Base-by-base conservation (phyloP, 192 early-diverging fungal genomes). In the Haplosporangium gracile region DNA sequence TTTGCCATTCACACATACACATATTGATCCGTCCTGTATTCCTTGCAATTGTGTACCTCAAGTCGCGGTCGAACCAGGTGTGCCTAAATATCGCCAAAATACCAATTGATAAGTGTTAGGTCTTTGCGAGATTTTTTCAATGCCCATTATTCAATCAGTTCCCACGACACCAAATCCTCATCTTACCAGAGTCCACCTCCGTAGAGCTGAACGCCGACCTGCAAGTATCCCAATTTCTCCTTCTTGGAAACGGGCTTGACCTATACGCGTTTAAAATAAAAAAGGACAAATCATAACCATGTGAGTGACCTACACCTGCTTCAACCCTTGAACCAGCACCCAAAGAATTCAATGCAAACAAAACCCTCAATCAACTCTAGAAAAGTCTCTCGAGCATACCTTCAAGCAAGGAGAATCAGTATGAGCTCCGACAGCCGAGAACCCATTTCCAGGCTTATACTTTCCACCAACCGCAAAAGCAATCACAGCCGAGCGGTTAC, bases 61-160 rank as follows among this genome's bases (percentile, higher is more conserved):
- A 90, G 89, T 99, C 99, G 81, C 99, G 95, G 87, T 99, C 99
- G 87, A 99, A 99, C 99, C 99, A 99, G 39, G 99, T 98, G 88
- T 98, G 94, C 96, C 95, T 95, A 71, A 16, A n/a, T 57, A 1
- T 60, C 39, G 13, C 49, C 10, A 6, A 39, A 47, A 24, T 40
- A 49, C 2, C 2, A 7, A 42, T 71, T 47, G 51, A n/a, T 36
- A 20, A 40, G 26, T 9, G 42, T 72, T 34, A 63, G 53, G n/a
- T 40, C 7, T 40, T 26, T 43, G 70, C 36, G 15, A 69, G 40
- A 22, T 5, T 73, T 32, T 11, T 43, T 55, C n/a, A 16, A 7
- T n/a, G 26, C 49, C 26, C 3, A 47, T 29, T 36, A 13, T 29
- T 15, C 5, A 43, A 43, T 43, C 9, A 43, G 5, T 26, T 65